phyloP scores from a whole-genome alignment of 2,329 filamentous ascomycete species.

The Akanthomyces dipterigenus region DNA sequence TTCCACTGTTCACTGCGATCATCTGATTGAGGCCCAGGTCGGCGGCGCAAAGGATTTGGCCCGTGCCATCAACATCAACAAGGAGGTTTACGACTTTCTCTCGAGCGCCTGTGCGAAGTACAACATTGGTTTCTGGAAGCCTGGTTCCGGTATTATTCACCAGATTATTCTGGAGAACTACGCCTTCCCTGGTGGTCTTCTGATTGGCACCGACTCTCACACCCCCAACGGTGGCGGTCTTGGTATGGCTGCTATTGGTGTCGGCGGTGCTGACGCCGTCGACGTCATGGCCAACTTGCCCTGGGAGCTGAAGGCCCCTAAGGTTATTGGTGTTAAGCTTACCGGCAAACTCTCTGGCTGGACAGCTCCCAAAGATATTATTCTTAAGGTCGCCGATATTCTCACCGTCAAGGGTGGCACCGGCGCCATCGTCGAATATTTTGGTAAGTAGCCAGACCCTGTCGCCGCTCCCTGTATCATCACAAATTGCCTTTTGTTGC shows the following conservation, averaged over 20 bases:
- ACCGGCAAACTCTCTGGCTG: constrained; percentile 86
- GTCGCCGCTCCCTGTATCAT: no score
- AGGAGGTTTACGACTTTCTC: constrained; percentile 98
- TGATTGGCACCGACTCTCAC: constrained; percentile 97
- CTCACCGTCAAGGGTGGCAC: constrained; percentile 98
- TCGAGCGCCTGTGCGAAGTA: constrained; percentile 93
- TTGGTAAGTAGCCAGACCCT: no score
- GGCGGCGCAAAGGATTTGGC: constrained; percentile 91
- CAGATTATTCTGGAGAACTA: constrained; percentile 99
- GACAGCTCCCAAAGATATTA: constrained; percentile 94
- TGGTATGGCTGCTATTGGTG: constrained; percentile 90
- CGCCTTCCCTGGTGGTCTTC: constrained; percentile 94
- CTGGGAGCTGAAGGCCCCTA: constrained; percentile 97
- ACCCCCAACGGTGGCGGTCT: constrained; percentile 96
- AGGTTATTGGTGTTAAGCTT: constrained; percentile 92
- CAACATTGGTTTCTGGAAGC: constrained; percentile 99
- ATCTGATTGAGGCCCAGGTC: constrained; percentile 96
- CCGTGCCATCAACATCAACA: constrained; percentile 88
- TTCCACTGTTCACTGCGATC: constrained; percentile 95
- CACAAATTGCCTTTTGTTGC: no score
- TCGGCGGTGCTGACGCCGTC: constrained; percentile 95
- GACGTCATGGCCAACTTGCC: constrained; percentile 97
- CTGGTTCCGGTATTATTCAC: constrained; percentile 98
- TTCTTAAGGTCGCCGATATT: constrained; percentile 93
- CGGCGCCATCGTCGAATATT: constrained; percentile 68